Evolutionary conservation across 169 alveolate species (phyloP).

Genomic region (Babesia caballi): DNA sequence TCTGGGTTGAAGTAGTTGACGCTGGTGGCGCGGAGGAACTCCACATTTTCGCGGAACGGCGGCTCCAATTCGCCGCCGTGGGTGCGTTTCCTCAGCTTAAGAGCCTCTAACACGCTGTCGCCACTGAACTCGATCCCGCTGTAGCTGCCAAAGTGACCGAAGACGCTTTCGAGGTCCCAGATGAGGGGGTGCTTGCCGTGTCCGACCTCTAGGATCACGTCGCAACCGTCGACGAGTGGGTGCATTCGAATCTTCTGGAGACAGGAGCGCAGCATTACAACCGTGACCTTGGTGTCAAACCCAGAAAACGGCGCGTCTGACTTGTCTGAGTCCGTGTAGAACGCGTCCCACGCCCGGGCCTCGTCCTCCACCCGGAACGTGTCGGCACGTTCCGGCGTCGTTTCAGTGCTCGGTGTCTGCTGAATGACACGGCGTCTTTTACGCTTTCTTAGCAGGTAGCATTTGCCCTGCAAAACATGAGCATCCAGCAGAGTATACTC

Average conservation of each 20-base stretch:
- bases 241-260: not conserved
- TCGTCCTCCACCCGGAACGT: conserved; percentile 47
- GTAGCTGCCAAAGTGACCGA: conserved; percentile 9
- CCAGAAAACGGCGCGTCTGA: conserved; percentile 64
- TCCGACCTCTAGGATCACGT: conserved; percentile 71
- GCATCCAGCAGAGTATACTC: no score
- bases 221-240: conserved; percentile 30
- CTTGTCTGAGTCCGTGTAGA: conserved; percentile 23
- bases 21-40: conserved; percentile 41
- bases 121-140: conserved; percentile 71
- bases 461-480: no score
- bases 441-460: not conserved
- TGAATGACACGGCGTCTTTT: not conserved
- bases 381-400: no score
- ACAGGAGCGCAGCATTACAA: conserved; percentile 26
- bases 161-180: conserved; percentile 60
- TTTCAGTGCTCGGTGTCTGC: not conserved
- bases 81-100: conserved; percentile 13
- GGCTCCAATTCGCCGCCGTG: not conserved
- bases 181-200: conserved; percentile 78
- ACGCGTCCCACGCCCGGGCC: conserved; percentile 54
- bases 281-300: conserved; percentile 45
- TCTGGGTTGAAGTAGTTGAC: conserved; percentile 53
- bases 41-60: conserved; percentile 22
- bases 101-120: conserved; percentile 63